Evolutionary conservation across 768 basidiomycete species (phyloP), one percentile per base, ranked within the genome.

Genomic region (Obba rivulosa): DNA sequence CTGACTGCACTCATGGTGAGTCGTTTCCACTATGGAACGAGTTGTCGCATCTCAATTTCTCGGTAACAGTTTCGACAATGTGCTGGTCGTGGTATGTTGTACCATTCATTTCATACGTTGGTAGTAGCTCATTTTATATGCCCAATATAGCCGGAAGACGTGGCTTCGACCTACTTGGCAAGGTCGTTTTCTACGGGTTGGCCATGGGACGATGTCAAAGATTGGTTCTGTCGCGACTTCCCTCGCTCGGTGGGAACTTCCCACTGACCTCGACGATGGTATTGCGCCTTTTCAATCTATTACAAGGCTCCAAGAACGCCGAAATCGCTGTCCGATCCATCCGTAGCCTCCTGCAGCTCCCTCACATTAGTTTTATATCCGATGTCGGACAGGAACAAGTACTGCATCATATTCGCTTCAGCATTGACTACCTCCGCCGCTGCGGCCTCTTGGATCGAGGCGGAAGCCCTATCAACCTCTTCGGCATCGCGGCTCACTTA

Each of bases 31-130:
- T 9, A 22, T 14, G n/a, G n/a, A 25, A 17, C 11, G 5, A 22
- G 34, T 20, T 46, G 21, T 43, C n/a, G 52, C 20, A 50, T 44
- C 48, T 42, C 41, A 47, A 45, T 46, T 54, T 52, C 51, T n/a
- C n/a, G n/a, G n/a, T n/a, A 28, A 25, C 55, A 83, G 81, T 87
- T 82, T 60, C 79, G 85, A 10, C 85, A 87, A 71, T 84, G 83
- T 50, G 76, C 82, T 39, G 85, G 85, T 47, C 75, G 85, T 39
- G 60, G 60, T 61, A 46, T 4, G 59, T 51, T 21, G n/a, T n/a
- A n/a, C n/a, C n/a, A n/a, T n/a, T n/a, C n/a, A 17, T 45, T 20
- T 10, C 9, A 20, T 4, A 22, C 44, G 20, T 24, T 7, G 8
- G 16, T 18, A 39, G 28, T 16, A n/a, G 14, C 4, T 22, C 25